Evolutionary conservation across 768 basidiomycete species (phyloP), one percentile per base, ranked within the genome.

Genomic region (Boletellus sp.): DNA sequence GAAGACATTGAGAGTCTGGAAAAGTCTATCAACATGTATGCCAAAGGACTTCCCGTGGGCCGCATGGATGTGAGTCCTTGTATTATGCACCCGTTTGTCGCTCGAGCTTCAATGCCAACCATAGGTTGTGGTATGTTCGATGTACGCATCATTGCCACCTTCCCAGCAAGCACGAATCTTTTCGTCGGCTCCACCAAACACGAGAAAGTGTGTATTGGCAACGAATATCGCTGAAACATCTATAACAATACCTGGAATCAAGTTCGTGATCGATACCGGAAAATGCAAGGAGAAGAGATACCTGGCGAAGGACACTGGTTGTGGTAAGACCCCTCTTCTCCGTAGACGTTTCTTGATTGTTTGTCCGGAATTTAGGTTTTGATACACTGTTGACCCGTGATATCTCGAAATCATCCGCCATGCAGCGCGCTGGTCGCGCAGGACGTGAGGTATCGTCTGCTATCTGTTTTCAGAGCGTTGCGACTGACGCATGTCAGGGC

Each of bases 151-250:
- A 6, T 82, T 97, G 54, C 84, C 90, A 8, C 79, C 85, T 22
- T 72, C 75, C 11, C 81, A 87, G 54, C 94, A 96, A 69, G 70
- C 81, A 38, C 83, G 82, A 62, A 90, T 90, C 41, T 98, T 98
- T 68, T 62, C 69, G 0, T 70, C 81, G 1, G 70, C 89, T 0
- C 82, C 87, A 13, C 63, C 79, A 1, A 78, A 82, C 45, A 81
- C 79, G 2, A 81, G 96, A 49, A 94, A 97, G 69, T 89, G 94
- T 69, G 92, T 99, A 54, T 75, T 99, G 34, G 87, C 96, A 2
- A 99, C 96, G 16, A 99, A 98, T 68, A 94, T 99, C 51, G 96
- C 96, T 11, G 96, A 99, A 69, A 98, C 96, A 0, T 91, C 89
- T 12, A 92, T 99, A 64, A 98, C 96, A 13, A 96, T 99, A 62